A percentile compares a stretch with the other conserved stretches of the same genome.
Evolutionary conservation across 164 flowering plant species (phyloP).

Genomic region (Chloranthus sessilifolius): DNA sequence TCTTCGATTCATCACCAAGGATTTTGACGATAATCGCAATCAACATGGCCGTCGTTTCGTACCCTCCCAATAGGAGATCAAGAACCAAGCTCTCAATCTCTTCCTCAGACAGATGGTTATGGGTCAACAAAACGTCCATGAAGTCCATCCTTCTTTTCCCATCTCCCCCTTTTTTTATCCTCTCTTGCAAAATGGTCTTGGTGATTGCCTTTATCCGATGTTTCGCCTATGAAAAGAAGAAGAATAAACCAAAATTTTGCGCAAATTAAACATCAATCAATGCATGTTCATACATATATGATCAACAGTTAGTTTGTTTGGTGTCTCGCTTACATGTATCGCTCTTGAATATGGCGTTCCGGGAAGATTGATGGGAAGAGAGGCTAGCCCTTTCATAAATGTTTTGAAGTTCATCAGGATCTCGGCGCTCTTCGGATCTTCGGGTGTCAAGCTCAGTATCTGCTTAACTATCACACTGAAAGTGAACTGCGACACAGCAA

Average conservation of each 20-base stretch:
- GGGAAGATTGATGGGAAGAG: conserved; percentile 11
- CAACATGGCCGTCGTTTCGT: conserved; percentile 10
- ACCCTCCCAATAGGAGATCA: conserved; percentile 17
- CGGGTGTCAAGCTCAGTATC: conserved; percentile 13
- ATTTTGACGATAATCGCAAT: conserved; percentile 2
- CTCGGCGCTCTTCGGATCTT: conserved; percentile 1
- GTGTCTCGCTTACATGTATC: not conserved
- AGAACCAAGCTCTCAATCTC: conserved; percentile 14
- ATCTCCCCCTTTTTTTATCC: not conserved
- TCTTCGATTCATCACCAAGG: conserved; percentile 5
- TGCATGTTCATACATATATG: not conserved
- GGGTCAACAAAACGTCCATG: conserved; percentile 7
- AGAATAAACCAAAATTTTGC: not conserved
- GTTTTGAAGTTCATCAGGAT: conserved; percentile 10
- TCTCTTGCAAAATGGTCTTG: not conserved
- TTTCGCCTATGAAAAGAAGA: conserved; percentile 1
- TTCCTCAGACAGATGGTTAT: not conserved
- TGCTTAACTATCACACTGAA: conserved; percentile 13
- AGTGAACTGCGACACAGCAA: conserved; percentile 6
- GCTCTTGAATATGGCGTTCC: conserved; percentile 1
- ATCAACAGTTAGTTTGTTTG: not conserved
- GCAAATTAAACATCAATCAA: not conserved
- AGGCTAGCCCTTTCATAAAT: conserved; percentile 10
- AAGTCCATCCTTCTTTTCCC: conserved; percentile 6
- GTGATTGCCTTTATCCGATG: conserved; percentile 2